Evolutionary conservation across 2,329 filamentous ascomycete species (phyloP), one percentile per base, ranked within the genome.

Genomic region (Hymenoscyphus fraxineus): DNA sequence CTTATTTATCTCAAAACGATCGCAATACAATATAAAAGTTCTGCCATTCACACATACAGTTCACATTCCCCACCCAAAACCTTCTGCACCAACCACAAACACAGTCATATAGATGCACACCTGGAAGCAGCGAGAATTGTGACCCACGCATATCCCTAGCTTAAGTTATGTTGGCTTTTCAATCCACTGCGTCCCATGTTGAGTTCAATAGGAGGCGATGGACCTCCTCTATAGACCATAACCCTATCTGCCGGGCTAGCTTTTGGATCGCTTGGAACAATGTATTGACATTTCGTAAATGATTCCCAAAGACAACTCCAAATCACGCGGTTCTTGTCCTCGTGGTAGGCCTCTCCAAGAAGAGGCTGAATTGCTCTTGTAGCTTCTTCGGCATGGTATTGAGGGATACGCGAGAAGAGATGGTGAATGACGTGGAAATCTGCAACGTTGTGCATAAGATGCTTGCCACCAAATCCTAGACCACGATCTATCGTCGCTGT

Each of bases 341-440:
- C 27, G 38, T 61, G 59, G 38, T 63, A 63, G 10, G 9, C 12
- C n/a, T 80, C 77, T 4, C 82, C 82, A 0, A 85, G 77, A 27
- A 85, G 72, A 5, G 81, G 80, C 70, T 78, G 78, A 70, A 97
- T 95, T 74, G 93, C 92, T 72, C 96, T 92, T 72, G 88, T 89
- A 66, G 93, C 93, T 81, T 97, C 93, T 73, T 96, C 91, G 75
- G 92, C 93, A 78, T 97, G 84, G 81, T 97, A 97, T 81, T 96
- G 96, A 69, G 93, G 93, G 70, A 97, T 97, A 71, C 75, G 80
- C 22, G 90, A 93, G 78, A 97, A 86, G 79, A 96, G 97, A 85
- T 97, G 93, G 83, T 97, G 93, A 67, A 96, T 89, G 65, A 97
- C 93, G 80, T 97, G 93, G 59, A 93, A 97, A 83, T 97, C 93